phyloP scores from a whole-genome alignment of 495 filamentous ascomycete species.

The Penicillium psychrofluorescens region DNA sequence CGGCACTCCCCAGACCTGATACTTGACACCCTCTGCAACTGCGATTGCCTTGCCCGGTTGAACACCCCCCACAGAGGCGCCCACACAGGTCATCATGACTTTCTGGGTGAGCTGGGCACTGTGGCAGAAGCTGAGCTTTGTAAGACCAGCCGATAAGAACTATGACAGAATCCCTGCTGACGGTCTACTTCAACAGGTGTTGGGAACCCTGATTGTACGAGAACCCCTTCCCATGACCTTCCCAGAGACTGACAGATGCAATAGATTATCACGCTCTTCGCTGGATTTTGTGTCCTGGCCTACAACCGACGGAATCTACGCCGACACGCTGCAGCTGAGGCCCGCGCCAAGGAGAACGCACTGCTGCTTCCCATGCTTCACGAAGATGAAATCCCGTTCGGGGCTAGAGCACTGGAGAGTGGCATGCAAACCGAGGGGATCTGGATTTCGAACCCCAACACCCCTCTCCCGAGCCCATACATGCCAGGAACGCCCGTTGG shows the following conservation, averaged over 20 bases:
- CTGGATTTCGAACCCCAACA: slow-evolving; percentile 67
- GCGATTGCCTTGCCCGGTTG: too few species aligned
- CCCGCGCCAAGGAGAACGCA: slow-evolving; percentile 46
- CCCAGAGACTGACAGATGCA: slow-evolving; percentile 22
- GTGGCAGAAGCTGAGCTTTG: slow-evolving; percentile 90
- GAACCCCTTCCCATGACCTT: neutral
- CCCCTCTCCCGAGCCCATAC: slow-evolving; percentile 23
- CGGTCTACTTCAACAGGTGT: slow-evolving; percentile 21
- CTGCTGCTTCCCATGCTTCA: slow-evolving; percentile 25
- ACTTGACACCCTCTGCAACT: too few species aligned
- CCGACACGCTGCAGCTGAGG: slow-evolving; percentile 58
- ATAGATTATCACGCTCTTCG: slow-evolving; percentile 40
- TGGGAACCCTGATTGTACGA: slow-evolving; percentile 41
- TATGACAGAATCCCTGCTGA: slow-evolving; percentile 5
- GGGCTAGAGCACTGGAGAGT: slow-evolving; percentile 78
- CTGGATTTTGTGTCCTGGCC: slow-evolving; percentile 37
- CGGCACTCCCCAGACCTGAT: too few species aligned
- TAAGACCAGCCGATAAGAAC: slow-evolving; percentile 43
- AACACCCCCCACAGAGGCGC: too few species aligned
- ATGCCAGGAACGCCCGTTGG: slow-evolving; percentile 11
- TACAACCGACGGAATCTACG: slow-evolving; percentile 58
- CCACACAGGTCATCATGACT: slow-evolving; percentile 14
- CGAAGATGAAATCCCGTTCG: slow-evolving; percentile 71
- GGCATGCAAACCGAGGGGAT: slow-evolving; percentile 84
- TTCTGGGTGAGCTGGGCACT: slow-evolving; percentile 77